A percentile compares a stretch with the other conserved stretches of the same genome.
phyloP scores from a whole-genome alignment of 2,329 filamentous ascomycete species.

The Aspergillus ustus region DNA sequence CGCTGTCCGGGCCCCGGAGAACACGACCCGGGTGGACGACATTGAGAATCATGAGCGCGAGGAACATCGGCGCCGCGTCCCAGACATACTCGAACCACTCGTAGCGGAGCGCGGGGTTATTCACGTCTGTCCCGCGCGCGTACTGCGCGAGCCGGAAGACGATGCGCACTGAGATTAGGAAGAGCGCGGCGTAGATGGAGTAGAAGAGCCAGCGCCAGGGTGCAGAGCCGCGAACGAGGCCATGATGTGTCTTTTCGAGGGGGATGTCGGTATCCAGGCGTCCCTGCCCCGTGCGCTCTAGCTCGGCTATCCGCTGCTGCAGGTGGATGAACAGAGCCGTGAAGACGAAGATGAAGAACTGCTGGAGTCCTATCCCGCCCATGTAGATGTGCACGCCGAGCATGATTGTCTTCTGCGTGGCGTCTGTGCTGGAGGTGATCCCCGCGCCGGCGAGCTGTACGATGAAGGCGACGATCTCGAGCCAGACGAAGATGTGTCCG shows the following conservation, averaged over 20 bases:
- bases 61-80: conserved; percentile 62
- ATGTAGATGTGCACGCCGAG: conserved; percentile 57
- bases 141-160: conserved; percentile 66
- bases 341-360: conserved; percentile 57
- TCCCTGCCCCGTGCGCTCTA: conserved; percentile 27
- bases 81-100: conserved; percentile 59
- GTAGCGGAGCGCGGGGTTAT: conserved; percentile 68
- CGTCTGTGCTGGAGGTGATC: conserved; percentile 38
- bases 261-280: conserved; percentile 23
- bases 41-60: conserved; percentile 51
- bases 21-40: conserved; percentile 55
- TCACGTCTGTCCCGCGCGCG: conserved; percentile 57
- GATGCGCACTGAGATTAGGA: conserved; percentile 55
- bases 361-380: conserved; percentile 58
- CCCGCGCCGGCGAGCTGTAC: conserved; percentile 48
- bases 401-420: conserved; percentile 32
- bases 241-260: conserved; percentile 21
- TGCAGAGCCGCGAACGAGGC: conserved; percentile 10
- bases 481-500: conserved; percentile 49
- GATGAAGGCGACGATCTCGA: conserved; percentile 52
- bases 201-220: conserved; percentile 39
- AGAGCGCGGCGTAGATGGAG: conserved; percentile 46
- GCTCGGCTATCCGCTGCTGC: conserved; percentile 34
- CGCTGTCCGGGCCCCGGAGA: conserved; percentile 51
- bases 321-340: conserved; percentile 46